Evolutionary conservation across 176 grass and related monocot genomes (phyloP), one percentile per base, ranked within the genome.

Genomic region (Rhynchospora tenuis): DNA sequence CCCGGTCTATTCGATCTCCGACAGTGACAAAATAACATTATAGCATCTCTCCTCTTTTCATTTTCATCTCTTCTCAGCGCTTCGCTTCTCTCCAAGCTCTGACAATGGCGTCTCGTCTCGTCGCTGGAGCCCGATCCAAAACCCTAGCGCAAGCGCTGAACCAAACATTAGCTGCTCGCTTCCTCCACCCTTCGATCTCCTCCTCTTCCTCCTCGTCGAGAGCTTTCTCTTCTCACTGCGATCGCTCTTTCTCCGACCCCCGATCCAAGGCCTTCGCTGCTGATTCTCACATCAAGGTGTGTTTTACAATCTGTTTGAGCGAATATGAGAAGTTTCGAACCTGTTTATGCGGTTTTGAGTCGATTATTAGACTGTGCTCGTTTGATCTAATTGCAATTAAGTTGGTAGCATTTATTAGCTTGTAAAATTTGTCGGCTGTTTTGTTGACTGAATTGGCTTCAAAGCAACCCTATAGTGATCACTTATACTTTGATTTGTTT

Each of bases 41-140:
- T 23, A 73, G 4, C 44, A 23, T 44, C 69, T 11, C 59, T 9
- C 59, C 68, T 24, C 42, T 24, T 11, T 12, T 43, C 64, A 2
- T 24, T 5, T 11, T 43, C 64, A n/a, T 68, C 31, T 11, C 23
- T 44, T 73, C n/a, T 44, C n/a, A 73, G 71, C 12, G 46, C 71
- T 27, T 10, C 23, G 43, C 26, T 77, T 77, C 48, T 28, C 48
- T 76, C 72, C 73, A 29, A 55, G 73, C 48, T 77, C 73, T 43
- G 63, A 82, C 55, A 67, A 82, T 82, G 80, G 61, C 80, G 80
- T 82, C 80, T 82, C 80, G 80, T 65, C 61, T 82, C 80, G 23
- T 68, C 45, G 80, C 61, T 48, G 61, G 61, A 33, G 80, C 44
- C 44, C 80, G 80, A 82, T 82, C 80, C 23, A 82, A 50, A 82